Evolutionary conservation across 192 early-diverging fungal genomes (phyloP).

Genomic region (Mortierella hygrophila): DNA sequence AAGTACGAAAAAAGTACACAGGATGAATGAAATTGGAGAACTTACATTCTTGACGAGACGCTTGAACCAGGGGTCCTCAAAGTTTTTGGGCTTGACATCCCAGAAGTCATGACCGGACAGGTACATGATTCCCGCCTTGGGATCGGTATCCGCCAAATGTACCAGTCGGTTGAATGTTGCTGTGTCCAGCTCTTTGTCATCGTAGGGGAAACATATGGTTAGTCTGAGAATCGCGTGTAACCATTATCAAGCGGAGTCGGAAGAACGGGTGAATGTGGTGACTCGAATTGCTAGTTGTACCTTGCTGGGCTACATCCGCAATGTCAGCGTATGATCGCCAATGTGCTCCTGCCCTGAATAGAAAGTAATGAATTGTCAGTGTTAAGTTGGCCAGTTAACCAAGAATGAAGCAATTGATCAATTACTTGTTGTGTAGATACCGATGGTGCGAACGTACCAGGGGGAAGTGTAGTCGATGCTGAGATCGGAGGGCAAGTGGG

Average conservation of each 20-base stretch:
- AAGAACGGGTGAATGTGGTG: neutral
- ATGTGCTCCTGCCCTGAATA: conserved; percentile 59
- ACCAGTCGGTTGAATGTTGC: conserved; percentile 54
- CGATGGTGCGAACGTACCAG: conserved; percentile 30
- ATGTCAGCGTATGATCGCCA: conserved; percentile 63
- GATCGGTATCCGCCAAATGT: conserved; percentile 48
- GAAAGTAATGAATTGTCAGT: neutral
- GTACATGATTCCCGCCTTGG: conserved; percentile 66
- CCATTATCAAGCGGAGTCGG: neutral
- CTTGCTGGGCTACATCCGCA: conserved; percentile 57
- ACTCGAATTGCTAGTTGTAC: conserved; percentile 31
- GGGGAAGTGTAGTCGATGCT: conserved; percentile 66
- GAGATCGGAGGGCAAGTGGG: conserved; percentile 65
- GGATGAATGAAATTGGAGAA: neutral
- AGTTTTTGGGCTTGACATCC: conserved; percentile 62
- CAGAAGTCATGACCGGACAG: conserved; percentile 69
- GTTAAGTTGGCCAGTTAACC: no score
- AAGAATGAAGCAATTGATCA: neutral
- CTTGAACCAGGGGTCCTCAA: conserved; percentile 75
- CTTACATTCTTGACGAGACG: conserved; percentile 63
- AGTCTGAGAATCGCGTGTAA: neutral
- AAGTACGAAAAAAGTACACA: neutral
- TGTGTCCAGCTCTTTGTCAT: conserved; percentile 48
- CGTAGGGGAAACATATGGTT: neutral
- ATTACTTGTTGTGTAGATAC: conserved; percentile 2